A percentile compares a stretch with the other conserved stretches of the same genome.
phyloP scores from a whole-genome alignment of 805 yeast species.

The Teunomyces stri region DNA sequence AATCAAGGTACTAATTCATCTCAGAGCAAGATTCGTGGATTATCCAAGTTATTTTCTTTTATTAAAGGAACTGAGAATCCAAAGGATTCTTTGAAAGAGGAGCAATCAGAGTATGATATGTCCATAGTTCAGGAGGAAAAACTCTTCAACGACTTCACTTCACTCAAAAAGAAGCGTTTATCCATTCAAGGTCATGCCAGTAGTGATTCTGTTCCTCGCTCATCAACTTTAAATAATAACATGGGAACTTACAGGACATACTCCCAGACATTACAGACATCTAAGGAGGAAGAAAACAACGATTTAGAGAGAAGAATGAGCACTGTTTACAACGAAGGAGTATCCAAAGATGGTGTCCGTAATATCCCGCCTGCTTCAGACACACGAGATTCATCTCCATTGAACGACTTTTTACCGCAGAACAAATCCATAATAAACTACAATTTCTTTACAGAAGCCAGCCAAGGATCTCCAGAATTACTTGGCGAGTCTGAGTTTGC shows the following conservation, averaged over 20 bases:
- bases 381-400: conserved; percentile 6
- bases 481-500: conserved; percentile 33
- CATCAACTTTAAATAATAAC: conserved; percentile 16
- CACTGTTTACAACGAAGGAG: conserved; percentile 15
- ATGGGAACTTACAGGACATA: conserved; percentile 19
- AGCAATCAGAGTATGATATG: neutral
- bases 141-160: conserved; percentile 20
- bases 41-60: neutral
- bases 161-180: conserved; percentile 27
- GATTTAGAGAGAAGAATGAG: conserved; percentile 30
- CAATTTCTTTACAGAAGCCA: neutral
- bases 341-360: conserved; percentile 12
- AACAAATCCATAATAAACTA: neutral
- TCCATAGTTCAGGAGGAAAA: conserved; percentile 14
- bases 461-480: neutral
- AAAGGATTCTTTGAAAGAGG: neutral
- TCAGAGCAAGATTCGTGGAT: neutral
- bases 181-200: conserved; percentile 21
- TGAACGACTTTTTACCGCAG: neutral
- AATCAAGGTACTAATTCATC: neutral
- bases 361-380: neutral
- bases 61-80: neutral
- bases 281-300: conserved; percentile 21
- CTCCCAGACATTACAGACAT: conserved; percentile 14
- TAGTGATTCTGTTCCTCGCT: conserved; percentile 23